Conservation (phyloP, 139 green algal genomes). For the Asterochloris erici region DNA sequence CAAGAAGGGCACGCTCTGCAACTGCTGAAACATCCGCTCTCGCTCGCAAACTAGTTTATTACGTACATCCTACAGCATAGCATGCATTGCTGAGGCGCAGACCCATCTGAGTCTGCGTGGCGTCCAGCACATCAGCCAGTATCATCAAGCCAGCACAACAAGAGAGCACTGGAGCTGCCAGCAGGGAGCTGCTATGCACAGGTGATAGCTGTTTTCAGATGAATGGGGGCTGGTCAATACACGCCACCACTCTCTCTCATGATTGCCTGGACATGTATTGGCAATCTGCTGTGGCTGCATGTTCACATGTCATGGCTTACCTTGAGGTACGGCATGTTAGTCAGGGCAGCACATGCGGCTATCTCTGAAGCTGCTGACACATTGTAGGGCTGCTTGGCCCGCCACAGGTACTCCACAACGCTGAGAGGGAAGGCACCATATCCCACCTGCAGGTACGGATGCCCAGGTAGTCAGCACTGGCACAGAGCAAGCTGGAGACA, state of each 20-base stretch:
- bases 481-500: neutral
- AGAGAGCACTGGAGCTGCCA: too few species aligned
- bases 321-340: conserved; percentile 70
- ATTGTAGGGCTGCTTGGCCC: conserved; percentile 99
- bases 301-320: conserved; percentile 12
- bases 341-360: conserved; percentile 75
- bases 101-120: neutral
- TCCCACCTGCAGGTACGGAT: conserved; percentile 13
- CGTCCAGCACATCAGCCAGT: neutral
- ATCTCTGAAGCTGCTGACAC: conserved; percentile 91
- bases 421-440: conserved; percentile 67
- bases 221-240: too few species aligned
- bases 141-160: neutral
- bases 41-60: conserved; percentile 85
- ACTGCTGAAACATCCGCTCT: conserved; percentile 52
- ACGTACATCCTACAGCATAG: conserved; percentile 44
- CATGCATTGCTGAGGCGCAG: neutral
- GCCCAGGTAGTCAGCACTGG: conserved; percentile 4
- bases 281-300: too few species aligned
- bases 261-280: too few species aligned
- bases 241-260: too few species aligned
- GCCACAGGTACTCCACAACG: conserved; percentile 90
- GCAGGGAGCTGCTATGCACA: too few species aligned
- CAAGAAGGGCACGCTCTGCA: conserved; percentile 79
- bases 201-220: too few species aligned